These are phyloP conservation scores for Hypoxylon lienhwacheense DNA, from an alignment of 495 filamentous ascomycete genomes.

Conservation along the genomic window DNA sequence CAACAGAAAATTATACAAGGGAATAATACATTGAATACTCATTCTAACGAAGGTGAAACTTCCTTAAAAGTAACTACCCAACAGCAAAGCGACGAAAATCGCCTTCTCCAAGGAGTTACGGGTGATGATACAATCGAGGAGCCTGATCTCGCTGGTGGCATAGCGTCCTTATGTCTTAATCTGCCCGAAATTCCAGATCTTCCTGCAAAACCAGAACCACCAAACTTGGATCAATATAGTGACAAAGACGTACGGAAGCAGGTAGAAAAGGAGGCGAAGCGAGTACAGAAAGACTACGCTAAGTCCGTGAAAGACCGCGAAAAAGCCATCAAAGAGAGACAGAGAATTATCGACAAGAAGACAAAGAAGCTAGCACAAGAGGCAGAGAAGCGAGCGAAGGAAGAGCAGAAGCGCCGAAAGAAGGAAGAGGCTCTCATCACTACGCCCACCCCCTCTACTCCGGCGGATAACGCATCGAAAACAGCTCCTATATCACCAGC, in stretches of 20 bases:
- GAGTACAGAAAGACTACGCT: conserved; percentile 60
- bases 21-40: not conserved
- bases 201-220: conserved; percentile 44
- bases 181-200: conserved; percentile 50
- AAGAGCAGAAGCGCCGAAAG: conserved; percentile 43
- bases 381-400: conserved; percentile 44
- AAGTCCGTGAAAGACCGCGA: conserved; percentile 64
- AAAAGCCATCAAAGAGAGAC: conserved; percentile 60
- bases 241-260: conserved; percentile 66
- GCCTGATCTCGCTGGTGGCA: conserved; percentile 21
- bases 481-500: conserved; percentile 17
- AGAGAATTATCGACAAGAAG: conserved; percentile 58
- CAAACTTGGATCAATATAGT: conserved; percentile 54
- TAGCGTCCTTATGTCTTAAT: conserved; percentile 31
- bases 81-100: not conserved
- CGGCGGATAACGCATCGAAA: conserved; percentile 32
- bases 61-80: not conserved
- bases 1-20: not conserved
- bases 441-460: conserved; percentile 16
- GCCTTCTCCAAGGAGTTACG: not conserved
- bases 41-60: not conserved
- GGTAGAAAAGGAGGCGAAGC: conserved; percentile 63
- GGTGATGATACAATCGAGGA: conserved; percentile 1
- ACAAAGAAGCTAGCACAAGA: conserved; percentile 54
- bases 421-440: conserved; percentile 37